phyloP scores from a whole-genome alignment of 805 yeast genomes.

The Limtongia smithiae region DNA sequence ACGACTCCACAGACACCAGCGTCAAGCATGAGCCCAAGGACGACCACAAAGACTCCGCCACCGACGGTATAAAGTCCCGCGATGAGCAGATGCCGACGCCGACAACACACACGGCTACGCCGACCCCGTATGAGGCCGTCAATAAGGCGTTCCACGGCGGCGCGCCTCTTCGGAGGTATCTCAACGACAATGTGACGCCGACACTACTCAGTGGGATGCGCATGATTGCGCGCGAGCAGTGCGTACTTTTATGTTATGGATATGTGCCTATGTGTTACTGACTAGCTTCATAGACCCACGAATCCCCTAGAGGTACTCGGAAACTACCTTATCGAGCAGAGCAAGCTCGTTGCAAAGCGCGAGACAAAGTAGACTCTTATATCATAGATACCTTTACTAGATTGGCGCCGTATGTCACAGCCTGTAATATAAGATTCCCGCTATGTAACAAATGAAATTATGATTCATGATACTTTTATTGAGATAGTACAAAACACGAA shows the following conservation, averaged over 20 bases:
- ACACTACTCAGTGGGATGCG: conserved; percentile 61
- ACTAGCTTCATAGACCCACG: conserved; percentile 30
- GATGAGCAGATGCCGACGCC: too few relatives aligned
- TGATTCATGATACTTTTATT: too few relatives aligned
- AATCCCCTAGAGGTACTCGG: conserved; percentile 30
- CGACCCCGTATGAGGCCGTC: neutral
- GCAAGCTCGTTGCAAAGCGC: conserved; percentile 1
- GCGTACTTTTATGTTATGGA: neutral
- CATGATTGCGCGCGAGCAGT: conserved; percentile 46
- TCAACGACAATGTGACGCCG: conserved; percentile 63
- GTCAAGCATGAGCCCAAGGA: too few relatives aligned
- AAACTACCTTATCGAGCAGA: conserved; percentile 24
- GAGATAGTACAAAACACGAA: neutral
- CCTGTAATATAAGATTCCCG: too few relatives aligned
- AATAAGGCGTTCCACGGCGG: conserved; percentile 49
- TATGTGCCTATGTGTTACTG: too few relatives aligned
- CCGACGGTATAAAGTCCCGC: too few relatives aligned
- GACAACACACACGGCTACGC: too few relatives aligned
- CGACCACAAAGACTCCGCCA: too few relatives aligned
- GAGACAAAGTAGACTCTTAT: neutral
- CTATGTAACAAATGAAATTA: too few relatives aligned
- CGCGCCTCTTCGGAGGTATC: conserved; percentile 64
- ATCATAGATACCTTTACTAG: too few relatives aligned
- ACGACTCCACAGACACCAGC: too few relatives aligned
- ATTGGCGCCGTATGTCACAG: too few relatives aligned